Conservation (phyloP, 129 eudicot genomes). For the Flaveria robusta region DNA sequence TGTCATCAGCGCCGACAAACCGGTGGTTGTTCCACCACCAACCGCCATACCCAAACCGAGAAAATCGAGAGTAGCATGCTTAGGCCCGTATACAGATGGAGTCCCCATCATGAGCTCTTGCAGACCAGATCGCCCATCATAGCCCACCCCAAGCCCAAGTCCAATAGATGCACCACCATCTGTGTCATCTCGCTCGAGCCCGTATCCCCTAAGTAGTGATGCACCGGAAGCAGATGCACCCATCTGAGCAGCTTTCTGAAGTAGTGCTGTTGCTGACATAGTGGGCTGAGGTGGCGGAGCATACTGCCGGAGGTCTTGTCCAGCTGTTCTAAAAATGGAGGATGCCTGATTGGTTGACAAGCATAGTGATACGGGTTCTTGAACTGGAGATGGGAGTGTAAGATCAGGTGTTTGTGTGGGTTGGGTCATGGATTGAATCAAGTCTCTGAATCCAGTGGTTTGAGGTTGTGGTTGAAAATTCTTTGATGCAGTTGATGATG, state of each 20-base stretch:
- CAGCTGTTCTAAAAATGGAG: conserved; percentile 57
- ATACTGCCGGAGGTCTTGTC: conserved; percentile 72
- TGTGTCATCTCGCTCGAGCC: conserved; percentile 61
- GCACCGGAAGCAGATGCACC: conserved; percentile 78
- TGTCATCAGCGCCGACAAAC: conserved; percentile 77
- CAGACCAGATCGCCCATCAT: conserved; percentile 77
- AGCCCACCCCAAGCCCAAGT: conserved; percentile 69
- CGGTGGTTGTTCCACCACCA: conserved; percentile 67
- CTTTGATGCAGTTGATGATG: conserved; percentile 70
- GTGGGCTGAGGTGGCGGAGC: conserved; percentile 80
- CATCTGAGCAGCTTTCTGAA: conserved; percentile 96
- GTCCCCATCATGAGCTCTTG: conserved; percentile 92
- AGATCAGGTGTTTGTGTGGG: conserved; percentile 42
- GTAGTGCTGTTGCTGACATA: conserved; percentile 96
- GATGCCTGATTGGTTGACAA: conserved; percentile 74
- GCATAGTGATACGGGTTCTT: conserved; percentile 73
- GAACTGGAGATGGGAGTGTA: conserved; percentile 48
- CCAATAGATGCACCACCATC: conserved; percentile 61
- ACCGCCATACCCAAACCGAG: conserved; percentile 97
- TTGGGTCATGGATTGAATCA: conserved; percentile 47
- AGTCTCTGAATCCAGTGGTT: conserved; percentile 54
- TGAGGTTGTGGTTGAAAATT: conserved; percentile 42
- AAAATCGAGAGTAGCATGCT: conserved; percentile 89
- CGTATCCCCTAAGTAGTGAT: conserved; percentile 79
- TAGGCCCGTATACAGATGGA: conserved; percentile 84